Evolutionary conservation across 2,329 filamentous ascomycete genomes (phyloP).

Genomic region (Aspergillus japonicus): DNA sequence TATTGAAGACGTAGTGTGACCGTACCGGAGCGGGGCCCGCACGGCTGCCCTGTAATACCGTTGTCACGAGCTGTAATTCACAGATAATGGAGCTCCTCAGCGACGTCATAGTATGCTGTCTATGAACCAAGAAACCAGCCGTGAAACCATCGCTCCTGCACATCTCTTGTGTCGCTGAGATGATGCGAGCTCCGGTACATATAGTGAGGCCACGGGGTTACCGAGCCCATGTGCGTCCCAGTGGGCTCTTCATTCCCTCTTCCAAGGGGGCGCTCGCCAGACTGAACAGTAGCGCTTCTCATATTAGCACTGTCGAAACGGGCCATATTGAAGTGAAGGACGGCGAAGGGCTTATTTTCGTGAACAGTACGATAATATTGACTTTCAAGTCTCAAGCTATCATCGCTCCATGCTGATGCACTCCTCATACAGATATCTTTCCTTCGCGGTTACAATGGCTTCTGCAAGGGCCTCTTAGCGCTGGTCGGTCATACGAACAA

Average conservation of each 20-base stretch:
- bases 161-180: constrained; percentile 15
- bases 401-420: constrained; percentile 8
- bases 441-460: constrained; percentile 72
- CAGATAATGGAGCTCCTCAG: background rate
- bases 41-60: background rate
- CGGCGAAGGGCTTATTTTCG: constrained; percentile 82
- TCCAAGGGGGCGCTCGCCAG: background rate
- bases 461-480: constrained; percentile 52
- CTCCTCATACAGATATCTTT: constrained; percentile 65
- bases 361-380: constrained; percentile 67
- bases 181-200: constrained; percentile 21
- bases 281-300: constrained; percentile 18
- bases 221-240: constrained; percentile 6
- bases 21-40: background rate
- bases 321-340: constrained; percentile 77
- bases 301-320: constrained; percentile 61
- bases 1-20: background rate
- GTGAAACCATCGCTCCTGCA: background rate
- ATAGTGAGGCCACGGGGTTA: constrained; percentile 12
- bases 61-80: background rate
- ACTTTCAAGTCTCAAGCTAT: background rate
- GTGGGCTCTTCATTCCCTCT: background rate
- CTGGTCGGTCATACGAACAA: constrained; percentile 47
- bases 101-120: constrained; percentile 12
- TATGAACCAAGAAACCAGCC: background rate